phyloP scores from a whole-genome alignment of 2,329 filamentous ascomycete genomes.

The Aspergillus quadricinctus region DNA sequence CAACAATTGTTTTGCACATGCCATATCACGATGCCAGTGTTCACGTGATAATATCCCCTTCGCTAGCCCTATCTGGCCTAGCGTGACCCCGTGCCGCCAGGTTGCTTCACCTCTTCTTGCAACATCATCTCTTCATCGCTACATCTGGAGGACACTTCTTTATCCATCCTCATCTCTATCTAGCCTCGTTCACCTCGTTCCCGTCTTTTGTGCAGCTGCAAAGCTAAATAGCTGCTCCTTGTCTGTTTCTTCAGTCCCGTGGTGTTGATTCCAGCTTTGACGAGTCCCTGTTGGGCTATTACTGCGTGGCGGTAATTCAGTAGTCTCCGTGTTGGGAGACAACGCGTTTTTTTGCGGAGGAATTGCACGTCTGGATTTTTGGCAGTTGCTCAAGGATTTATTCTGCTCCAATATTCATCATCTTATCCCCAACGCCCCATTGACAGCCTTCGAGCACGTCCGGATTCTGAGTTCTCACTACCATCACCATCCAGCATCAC shows the following conservation, averaged over 20 bases:
- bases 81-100: conserved; percentile 17
- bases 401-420: conserved; percentile 16
- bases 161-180: conserved; percentile 8
- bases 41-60: conserved; percentile 11
- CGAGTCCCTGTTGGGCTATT: not conserved
- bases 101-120: conserved; percentile 15
- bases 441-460: conserved; percentile 17
- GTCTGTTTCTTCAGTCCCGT: not conserved
- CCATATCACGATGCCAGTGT: conserved; percentile 1
- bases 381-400: conserved; percentile 14
- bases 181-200: conserved; percentile 5
- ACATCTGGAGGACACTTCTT: not conserved
- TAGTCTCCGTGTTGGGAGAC: not conserved
- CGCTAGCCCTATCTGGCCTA: conserved; percentile 15
- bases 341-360: not conserved
- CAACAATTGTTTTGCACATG: not conserved
- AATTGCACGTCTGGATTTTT: not conserved
- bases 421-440: conserved; percentile 15
- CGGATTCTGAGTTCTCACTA: conserved; percentile 18
- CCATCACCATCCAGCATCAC: conserved; percentile 20
- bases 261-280: not conserved
- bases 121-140: conserved; percentile 21
- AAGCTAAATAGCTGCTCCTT: not conserved
- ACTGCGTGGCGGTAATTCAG: not conserved
- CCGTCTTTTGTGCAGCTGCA: not conserved